Base-by-base conservation (phyloP, 2,329 filamentous ascomycete genomes). In the Fusarium papillatum region DNA sequence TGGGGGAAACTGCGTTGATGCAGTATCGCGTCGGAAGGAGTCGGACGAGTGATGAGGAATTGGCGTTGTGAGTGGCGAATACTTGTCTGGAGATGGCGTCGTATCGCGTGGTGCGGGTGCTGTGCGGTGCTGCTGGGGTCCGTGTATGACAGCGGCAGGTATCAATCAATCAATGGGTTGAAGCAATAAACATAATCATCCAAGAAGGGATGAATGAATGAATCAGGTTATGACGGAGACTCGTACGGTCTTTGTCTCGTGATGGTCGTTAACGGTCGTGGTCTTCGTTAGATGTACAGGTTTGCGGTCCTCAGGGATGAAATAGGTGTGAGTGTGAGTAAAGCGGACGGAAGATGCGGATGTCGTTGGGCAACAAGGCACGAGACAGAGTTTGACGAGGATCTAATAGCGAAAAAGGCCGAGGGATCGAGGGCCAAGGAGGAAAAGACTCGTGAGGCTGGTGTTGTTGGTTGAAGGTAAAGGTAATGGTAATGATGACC, bases 201-300 rank as follows among this genome's bases (percentile, higher is more conserved):
- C 22, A 53, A 65, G 36, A 39, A 34, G 31, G 50, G 34, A 46
- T 36, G 34, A 36, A 36, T 36, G 60, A 36, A 36, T 36, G 60
- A 41, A 59, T n/a, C 50, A 61, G 46, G 22, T 50, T 66, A 19
- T 61, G 41, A 59, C 43, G 38, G 61, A 74, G 70, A 72, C 74
- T 65, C 48, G 71, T 68, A 62, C 50, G 67, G 64, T 66, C 72
- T 76, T 76, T 76, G 55, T 64, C 36, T 76, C 74, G 74, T 76
- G 70, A 74, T 69, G 64, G 71, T 76, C 74, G 74, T 76, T n/a
- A 63, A 72, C 63, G 55, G 71, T 76, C 74, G 74, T 76, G 59
- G 59, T 72, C 74, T 74, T 76, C 74, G 74, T 76, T 74, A 74
- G 70, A 74, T 76, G 62, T 69, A 29, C 59, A 60, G 39, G 43